Evolutionary conservation across 495 filamentous ascomycete species (phyloP), one percentile per base, ranked within the genome.

Genomic region (Glonium stellatum): DNA sequence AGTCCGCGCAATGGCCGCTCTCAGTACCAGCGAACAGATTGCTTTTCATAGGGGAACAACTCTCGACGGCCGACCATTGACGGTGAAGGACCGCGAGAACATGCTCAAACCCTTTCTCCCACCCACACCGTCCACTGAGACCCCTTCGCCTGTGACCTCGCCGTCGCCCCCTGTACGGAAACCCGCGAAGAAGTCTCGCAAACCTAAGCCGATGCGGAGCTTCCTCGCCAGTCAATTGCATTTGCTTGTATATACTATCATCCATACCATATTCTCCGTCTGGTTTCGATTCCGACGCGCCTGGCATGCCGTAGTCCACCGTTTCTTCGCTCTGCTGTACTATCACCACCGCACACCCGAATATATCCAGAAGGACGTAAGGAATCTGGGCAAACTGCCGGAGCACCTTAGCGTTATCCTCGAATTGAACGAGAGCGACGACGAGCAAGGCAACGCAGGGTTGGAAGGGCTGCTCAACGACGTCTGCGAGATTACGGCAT

Each of bases 261-360:
- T 95, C 54, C 89, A 97, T 66, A 76, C 84, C 51, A 68, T 96
- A 69, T 97, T 96, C 76, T 88, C 86, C 1, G 77, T 97, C 64
- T 91, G 93, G 67, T 82, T 96, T 50, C 89, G 89, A 35, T 72
- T 91, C 48, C 82, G 92, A 37, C 84, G 87, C 67, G 81, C 83
- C 37, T 95, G 88, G 69, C 88, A 92, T 72, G 83, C 83, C 23
- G 77, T 93, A 37, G 73, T 83, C 49, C 84, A 91, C 69, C 84
- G 85, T 27, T 72, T 91, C 55, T 79, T 90, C 63, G 85, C 90
- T 11, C 77, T 97, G 60, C 78, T 91, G 23, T 88, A 90, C 67
- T 88, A 99, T 74, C 95, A 97, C 72, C 92, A 97, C 73, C 85
- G 88, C 47, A 92, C 91, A 1, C 93, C 93, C 18, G 89, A 95